Evolutionary conservation across 2,329 filamentous ascomycete species (phyloP).

Genomic region (Neonectria hederae): DNA sequence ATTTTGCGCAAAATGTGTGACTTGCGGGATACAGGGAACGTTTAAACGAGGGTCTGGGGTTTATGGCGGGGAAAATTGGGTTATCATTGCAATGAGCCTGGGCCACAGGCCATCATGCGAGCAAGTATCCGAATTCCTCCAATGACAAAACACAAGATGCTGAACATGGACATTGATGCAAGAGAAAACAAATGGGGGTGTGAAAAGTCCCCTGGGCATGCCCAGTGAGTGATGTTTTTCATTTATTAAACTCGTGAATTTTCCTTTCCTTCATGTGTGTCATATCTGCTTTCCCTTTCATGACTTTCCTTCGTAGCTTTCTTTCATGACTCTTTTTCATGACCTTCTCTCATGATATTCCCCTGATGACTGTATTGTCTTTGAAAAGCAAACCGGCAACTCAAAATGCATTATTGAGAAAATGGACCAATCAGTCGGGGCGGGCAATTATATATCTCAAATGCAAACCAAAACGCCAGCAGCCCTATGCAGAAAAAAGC

Average conservation of each 20-base stretch:
- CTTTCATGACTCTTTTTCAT: constrained; percentile 14
- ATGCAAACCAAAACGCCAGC: constrained; percentile 38
- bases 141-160: background rate
- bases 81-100: constrained; percentile 25
- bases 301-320: constrained; percentile 1
- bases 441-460: constrained; percentile 33
- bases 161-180: background rate
- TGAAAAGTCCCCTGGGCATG: constrained; percentile 26
- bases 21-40: constrained; percentile 23
- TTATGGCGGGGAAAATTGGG: constrained; percentile 33
- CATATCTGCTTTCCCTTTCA: constrained; percentile 28
- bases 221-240: constrained; percentile 33
- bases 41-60: constrained; percentile 37
- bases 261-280: constrained; percentile 32
- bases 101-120: constrained; percentile 29
- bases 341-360: constrained; percentile 30
- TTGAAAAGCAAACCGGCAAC: constrained; percentile 23
- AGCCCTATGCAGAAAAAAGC: constrained; percentile 33
- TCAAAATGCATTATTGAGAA: constrained; percentile 24
- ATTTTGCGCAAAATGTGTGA: constrained; percentile 21
- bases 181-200: constrained; percentile 17
- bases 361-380: constrained; percentile 36
- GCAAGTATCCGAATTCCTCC: background rate
- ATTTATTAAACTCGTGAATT: constrained; percentile 37
- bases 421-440: constrained; percentile 16